phyloP scores from a whole-genome alignment of 1,284 basidiomycete genomes.

The Mycena sp. region DNA sequence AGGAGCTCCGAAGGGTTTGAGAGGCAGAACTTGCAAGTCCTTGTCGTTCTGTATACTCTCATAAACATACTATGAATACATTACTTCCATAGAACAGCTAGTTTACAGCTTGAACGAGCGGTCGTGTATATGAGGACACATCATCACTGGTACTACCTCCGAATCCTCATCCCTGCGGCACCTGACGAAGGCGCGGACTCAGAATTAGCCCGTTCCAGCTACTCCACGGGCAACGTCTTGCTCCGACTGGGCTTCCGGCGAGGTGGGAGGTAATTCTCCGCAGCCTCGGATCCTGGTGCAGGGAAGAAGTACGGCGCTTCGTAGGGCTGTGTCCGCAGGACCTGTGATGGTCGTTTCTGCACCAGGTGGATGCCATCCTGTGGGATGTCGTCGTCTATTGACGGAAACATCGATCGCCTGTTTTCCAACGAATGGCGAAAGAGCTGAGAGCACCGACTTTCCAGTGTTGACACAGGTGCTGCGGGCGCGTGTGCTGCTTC shows the following conservation, averaged over 20 bases:
- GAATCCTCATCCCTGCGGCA: too few relatives aligned
- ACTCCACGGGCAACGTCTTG: conserved; percentile 29
- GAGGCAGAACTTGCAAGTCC: too few relatives aligned
- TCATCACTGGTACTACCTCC: too few relatives aligned
- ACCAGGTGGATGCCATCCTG: not conserved
- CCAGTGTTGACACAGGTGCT: not conserved
- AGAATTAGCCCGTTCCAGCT: too few relatives aligned
- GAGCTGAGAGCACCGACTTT: not conserved
- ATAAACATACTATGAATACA: too few relatives aligned
- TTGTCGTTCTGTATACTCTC: too few relatives aligned
- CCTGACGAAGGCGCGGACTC: too few relatives aligned
- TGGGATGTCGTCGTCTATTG: not conserved
- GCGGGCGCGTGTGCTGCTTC: not conserved
- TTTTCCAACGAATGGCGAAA: too few relatives aligned
- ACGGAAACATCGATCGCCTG: not conserved
- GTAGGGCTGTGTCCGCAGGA: conserved; percentile 64
- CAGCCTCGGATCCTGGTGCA: conserved; percentile 46
- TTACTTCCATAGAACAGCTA: too few relatives aligned
- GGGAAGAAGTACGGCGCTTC: conserved; percentile 70
- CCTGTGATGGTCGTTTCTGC: conserved; percentile 43
- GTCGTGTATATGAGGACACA: too few relatives aligned
- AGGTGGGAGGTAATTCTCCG: conserved; percentile 15
- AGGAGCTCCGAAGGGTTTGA: too few relatives aligned
- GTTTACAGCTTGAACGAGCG: too few relatives aligned
- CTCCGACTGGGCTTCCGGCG: conserved; percentile 41